Base-by-base conservation (phyloP, 306 rosid species). In the Ochetophila trinervis region DNA sequence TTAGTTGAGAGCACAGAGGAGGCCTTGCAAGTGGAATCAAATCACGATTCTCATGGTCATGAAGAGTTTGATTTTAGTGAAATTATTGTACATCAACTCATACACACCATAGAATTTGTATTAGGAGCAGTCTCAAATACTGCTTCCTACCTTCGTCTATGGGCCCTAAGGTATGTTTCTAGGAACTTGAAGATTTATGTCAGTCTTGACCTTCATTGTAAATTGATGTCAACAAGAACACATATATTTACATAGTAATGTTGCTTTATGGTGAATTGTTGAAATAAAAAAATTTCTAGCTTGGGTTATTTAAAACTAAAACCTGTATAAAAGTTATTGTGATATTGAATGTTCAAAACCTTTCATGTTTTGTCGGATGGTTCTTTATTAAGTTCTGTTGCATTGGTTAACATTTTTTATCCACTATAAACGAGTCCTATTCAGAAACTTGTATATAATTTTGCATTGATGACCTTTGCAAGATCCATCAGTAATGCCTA, bases 61-160 rank as follows among this genome's bases (percentile, higher is more conserved):
- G 96, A 83, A 52, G 94, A 87, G 65, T 93, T 93, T 19, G 97
- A 93, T 57, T 87, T 90, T 62, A 81, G 99, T 60, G 99, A 93
- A 81, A 74, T 87, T 80, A 84, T 93, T 19, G 97, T 93, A 34
- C 97, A 93, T 75, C 98, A 93, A 83, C 95, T 93, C 51, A 93
- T 89, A 78, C 98, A 93, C 78, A 84, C 97, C 61, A 93, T 93
- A 53, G 97, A 93, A 75, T 93, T 93, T 81, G 98, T 89, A 59
- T 95, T 89, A 18, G 97, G 97, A 62, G 95, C 98, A 18, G 96
- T 93, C 57, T 93, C 98, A 67, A 93, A 93, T 63, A 93, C 98
- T 16, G 98, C 98, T 81, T 93, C 98, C 4, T 93, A 89, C 74
- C 98, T 93, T 63, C 94, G 98, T 60, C 78, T 93, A n/a, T 90